Base-by-base conservation (phyloP, 1,284 basidiomycete genomes). In the Puccinia triticina region DNA sequence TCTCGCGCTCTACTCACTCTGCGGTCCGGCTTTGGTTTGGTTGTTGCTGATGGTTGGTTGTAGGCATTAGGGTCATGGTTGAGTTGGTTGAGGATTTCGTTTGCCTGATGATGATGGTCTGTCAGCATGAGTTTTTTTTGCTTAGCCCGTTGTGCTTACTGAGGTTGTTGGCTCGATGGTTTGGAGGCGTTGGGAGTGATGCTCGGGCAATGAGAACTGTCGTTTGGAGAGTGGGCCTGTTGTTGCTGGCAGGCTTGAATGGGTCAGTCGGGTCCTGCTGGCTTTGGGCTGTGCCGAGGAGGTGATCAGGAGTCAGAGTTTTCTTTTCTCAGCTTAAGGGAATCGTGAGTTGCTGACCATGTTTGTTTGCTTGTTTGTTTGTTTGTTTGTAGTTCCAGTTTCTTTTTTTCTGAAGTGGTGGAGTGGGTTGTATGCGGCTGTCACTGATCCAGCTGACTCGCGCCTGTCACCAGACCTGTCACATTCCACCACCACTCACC, bases 121-220 rank as follows among this genome's bases (percentile, higher is more conserved):
- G 18, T 50, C 23, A 72, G 16, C 34, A 69, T 32, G 12, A 64
- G 11, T 8, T 26, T 18, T 8, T 16, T 12, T 64, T 12, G 34
- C 8, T 72, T 7, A 7, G 50, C 10, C 18, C 23, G 12, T 43
- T 40, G 3, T 61, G 21, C 71, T 73, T 73, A 73, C 71, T 73
- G 71, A 72, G 11, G 32, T 53, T 16, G 46, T 55, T 55, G 21
- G 48, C 2, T 16, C n/a, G 0, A 7, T 18, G 50, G 21, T 0
- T n/a, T 73, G 29, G n/a, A 77, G n/a, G 0, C 43, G 76, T 53
- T 77, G 76, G n/a, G 40, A 32, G 46, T 77, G 76, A 21, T 61
- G 23, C 26, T 77, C 76, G 40, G 76, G 76, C 16, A 77, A 23
- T 21, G 76, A 66, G 26, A 77, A 77, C 43, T 32, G 76, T 37